Evolutionary conservation across 2,329 filamentous ascomycete species (phyloP).

Genomic region (Pezicula neosporulosa): DNA sequence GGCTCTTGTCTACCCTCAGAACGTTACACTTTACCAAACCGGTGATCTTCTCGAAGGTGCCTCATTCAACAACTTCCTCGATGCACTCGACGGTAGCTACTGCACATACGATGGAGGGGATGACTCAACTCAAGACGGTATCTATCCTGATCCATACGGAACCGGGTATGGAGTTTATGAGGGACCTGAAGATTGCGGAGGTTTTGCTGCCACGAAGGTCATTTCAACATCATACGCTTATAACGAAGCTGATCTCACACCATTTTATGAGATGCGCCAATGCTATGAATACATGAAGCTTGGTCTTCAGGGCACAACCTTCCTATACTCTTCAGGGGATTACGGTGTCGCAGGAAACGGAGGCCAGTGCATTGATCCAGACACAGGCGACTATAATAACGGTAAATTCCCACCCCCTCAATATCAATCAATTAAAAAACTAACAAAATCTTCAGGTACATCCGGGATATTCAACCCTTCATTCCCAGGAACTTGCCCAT

Average conservation of each 20-base stretch:
- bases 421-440: neutral
- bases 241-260: slow-evolving; percentile 45
- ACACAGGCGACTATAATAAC: slow-evolving; percentile 25
- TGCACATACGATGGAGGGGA: slow-evolving; percentile 9
- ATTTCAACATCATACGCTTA: slow-evolving; percentile 52
- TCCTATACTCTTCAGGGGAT: slow-evolving; percentile 47
- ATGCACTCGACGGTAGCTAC: slow-evolving; percentile 32
- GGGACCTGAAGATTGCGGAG: slow-evolving; percentile 40
- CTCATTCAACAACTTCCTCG: slow-evolving; percentile 24
- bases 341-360: slow-evolving; percentile 40
- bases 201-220: slow-evolving; percentile 43
- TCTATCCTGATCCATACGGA: slow-evolving; percentile 26
- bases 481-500: slow-evolving; percentile 43
- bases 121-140: slow-evolving; percentile 29
- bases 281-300: slow-evolving; percentile 55
- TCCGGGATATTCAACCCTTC: slow-evolving; percentile 40
- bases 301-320: slow-evolving; percentile 44
- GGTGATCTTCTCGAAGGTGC: slow-evolving; percentile 24
- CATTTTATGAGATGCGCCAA: slow-evolving; percentile 45
- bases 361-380: slow-evolving; percentile 31
- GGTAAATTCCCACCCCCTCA: neutral
- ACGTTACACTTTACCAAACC: slow-evolving; percentile 43
- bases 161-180: slow-evolving; percentile 27
- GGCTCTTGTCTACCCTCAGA: slow-evolving; percentile 45
- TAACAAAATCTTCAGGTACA: neutral